Conservation (phyloP, 2,329 filamentous ascomycete species). For the Chaetoscypha palmicola region DNA sequence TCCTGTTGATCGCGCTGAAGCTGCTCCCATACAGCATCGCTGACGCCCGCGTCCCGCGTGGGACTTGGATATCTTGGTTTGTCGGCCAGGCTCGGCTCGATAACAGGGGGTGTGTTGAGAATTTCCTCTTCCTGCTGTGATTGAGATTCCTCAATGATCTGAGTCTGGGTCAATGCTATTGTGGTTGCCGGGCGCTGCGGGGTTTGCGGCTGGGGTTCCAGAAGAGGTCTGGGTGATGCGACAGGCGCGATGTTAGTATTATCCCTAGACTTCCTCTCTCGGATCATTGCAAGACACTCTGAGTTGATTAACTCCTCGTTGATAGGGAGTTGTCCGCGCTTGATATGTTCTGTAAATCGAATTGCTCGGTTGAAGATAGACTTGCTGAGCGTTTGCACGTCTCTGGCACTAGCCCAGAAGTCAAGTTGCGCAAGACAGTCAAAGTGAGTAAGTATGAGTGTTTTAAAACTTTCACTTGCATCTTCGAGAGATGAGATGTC, state of each 20-base stretch:
- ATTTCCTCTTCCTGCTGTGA: not conserved
- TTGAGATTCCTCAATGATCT: not conserved
- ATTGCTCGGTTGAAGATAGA: constrained; percentile 2
- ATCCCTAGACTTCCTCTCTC: not conserved
- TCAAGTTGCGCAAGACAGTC: not conserved
- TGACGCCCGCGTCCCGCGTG: constrained; percentile 49
- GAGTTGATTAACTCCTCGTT: not conserved
- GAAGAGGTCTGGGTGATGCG: not conserved
- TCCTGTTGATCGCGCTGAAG: constrained; percentile 43
- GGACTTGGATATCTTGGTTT: not conserved
- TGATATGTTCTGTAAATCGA: not conserved
- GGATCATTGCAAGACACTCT: not conserved
- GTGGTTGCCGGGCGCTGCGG: not conserved
- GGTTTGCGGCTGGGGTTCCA: not conserved
- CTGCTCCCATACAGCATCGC: constrained; percentile 54
- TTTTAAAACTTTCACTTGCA: constrained; percentile 1
- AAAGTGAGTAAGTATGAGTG: constrained; percentile 2
- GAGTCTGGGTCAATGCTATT: not conserved
- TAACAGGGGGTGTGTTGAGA: not conserved
- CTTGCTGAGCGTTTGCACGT: constrained; percentile 8
- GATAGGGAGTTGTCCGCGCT: not conserved
- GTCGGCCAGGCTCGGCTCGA: not conserved
- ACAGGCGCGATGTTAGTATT: not conserved
- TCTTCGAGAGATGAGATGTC: constrained; percentile 2
- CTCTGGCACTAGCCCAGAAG: constrained; percentile 10